Evolutionary conservation across 73 alveolate species (phyloP).

Genomic region (Paramecium caudatum): DNA sequence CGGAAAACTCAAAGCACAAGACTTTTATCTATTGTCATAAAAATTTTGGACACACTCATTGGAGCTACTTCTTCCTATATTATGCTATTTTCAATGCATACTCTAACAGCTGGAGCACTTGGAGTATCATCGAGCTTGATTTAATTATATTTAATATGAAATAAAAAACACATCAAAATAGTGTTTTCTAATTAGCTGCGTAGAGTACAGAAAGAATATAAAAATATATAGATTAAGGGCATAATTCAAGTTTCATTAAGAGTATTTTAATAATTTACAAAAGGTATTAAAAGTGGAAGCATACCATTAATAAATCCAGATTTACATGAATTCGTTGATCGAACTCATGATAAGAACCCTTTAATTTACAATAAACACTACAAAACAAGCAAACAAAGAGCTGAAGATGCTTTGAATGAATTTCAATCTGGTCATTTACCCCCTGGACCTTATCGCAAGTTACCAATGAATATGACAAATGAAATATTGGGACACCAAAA

Average conservation of each 20-base stretch:
- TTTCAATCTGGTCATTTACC: background rate
- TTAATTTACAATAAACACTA: background rate
- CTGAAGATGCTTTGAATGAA: slow-evolving; percentile 14
- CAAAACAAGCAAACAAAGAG: background rate
- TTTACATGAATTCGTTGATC: slow-evolving; percentile 66
- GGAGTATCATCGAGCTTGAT: background rate
- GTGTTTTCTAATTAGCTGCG: slow-evolving; percentile 38
- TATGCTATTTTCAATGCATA: background rate
- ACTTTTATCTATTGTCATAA: background rate
- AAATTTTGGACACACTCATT: background rate
- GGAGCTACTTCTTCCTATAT: background rate
- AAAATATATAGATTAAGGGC: background rate
- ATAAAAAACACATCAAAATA: background rate
- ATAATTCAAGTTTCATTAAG: slow-evolving; percentile 2
- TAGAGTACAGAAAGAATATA: slow-evolving; percentile 19
- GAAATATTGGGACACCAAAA: background rate
- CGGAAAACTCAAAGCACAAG: background rate
- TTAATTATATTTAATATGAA: slow-evolving; percentile 32
- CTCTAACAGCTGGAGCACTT: too few relatives aligned
- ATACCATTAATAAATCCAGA: slow-evolving; percentile 69
- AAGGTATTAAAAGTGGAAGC: slow-evolving; percentile 40
- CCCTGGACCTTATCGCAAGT: background rate
- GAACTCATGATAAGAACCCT: slow-evolving; percentile 32
- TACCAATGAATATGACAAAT: background rate
- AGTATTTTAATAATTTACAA: background rate